phyloP scores from a whole-genome alignment of 208 protist genomes.

The Trypanosomatidae sp. region DNA sequence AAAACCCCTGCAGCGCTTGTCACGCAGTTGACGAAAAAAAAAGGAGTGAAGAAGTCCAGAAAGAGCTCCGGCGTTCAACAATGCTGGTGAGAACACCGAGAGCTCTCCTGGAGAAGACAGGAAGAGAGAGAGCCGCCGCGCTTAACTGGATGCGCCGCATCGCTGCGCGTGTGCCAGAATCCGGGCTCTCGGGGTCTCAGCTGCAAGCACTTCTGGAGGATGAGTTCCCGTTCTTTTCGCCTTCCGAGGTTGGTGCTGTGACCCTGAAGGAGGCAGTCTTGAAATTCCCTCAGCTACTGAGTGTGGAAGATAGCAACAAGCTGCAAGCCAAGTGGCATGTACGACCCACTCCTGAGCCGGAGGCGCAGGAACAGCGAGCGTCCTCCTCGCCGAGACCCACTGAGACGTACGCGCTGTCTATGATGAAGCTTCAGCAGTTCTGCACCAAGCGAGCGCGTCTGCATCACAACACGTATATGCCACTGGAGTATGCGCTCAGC shows the following conservation, averaged over 20 bases:
- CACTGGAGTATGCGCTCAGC: constrained; percentile 42
- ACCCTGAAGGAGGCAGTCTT: constrained; percentile 62
- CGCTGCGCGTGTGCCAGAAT: constrained; percentile 37
- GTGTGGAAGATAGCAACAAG: constrained; percentile 26
- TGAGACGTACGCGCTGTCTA: constrained; percentile 5
- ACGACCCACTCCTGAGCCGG: constrained; percentile 2
- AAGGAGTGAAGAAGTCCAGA: background rate
- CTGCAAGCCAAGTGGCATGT: constrained; percentile 36
- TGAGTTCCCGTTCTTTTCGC: constrained; percentile 53
- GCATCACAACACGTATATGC: constrained; percentile 25
- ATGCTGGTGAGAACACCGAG: constrained; percentile 10
- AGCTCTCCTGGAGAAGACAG: background rate
- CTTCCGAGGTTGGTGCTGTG: constrained; percentile 34
- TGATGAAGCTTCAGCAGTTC: constrained; percentile 22
- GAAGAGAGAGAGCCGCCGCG: background rate
- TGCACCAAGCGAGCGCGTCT: constrained; percentile 14
- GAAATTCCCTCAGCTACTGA: constrained; percentile 41
- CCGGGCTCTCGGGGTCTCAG: constrained; percentile 46
- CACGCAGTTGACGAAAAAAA: background rate
- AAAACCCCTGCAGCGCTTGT: background rate
- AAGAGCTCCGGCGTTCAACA: background rate
- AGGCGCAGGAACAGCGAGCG: background rate
- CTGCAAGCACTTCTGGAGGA: constrained; percentile 64
- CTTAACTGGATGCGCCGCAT: constrained; percentile 32
- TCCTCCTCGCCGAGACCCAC: constrained; percentile 21